phyloP scores from a whole-genome alignment of 257 asterid genomes.

The Asclepias syriaca region DNA sequence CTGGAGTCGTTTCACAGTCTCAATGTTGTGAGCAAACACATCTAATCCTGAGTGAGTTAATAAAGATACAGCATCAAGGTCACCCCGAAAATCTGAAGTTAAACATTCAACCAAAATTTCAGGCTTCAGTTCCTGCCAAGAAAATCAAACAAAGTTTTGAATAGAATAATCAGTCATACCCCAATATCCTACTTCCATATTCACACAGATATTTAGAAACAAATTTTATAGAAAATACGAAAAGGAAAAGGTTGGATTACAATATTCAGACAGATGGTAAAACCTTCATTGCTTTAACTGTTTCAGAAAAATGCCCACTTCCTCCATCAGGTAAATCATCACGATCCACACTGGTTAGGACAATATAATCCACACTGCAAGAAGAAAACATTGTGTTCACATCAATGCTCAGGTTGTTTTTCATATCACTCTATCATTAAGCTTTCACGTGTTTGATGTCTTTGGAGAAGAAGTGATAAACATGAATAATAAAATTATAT shows the following conservation, averaged over 20 bases:
- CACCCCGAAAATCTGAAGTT: conserved; percentile 97
- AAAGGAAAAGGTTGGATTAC: neutral
- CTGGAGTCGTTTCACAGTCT: conserved; percentile 84
- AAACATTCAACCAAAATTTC: conserved; percentile 92
- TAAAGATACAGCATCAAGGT: conserved; percentile 65
- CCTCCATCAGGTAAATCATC: conserved; percentile 98
- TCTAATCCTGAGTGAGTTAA: conserved; percentile 87
- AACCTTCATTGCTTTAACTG: conserved; percentile 91
- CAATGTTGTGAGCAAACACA: conserved; percentile 92
- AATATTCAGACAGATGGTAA: neutral
- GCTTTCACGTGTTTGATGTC: neutral
- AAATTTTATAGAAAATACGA: neutral
- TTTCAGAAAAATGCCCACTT: conserved; percentile 92
- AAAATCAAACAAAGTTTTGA: conserved; percentile 6
- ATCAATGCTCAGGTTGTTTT: neutral
- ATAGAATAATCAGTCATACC: conserved; percentile 8
- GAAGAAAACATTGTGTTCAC: conserved; percentile 15
- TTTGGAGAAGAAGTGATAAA: neutral
- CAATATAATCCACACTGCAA: conserved; percentile 91
- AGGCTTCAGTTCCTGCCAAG: conserved; percentile 70
- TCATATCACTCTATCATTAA: neutral
- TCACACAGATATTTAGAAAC: neutral
- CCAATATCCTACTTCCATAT: neutral
- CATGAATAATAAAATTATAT: neutral
- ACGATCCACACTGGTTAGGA: conserved; percentile 90